Base-by-base conservation (phyloP, 306 rosid species). In the Quercus glauca region DNA sequence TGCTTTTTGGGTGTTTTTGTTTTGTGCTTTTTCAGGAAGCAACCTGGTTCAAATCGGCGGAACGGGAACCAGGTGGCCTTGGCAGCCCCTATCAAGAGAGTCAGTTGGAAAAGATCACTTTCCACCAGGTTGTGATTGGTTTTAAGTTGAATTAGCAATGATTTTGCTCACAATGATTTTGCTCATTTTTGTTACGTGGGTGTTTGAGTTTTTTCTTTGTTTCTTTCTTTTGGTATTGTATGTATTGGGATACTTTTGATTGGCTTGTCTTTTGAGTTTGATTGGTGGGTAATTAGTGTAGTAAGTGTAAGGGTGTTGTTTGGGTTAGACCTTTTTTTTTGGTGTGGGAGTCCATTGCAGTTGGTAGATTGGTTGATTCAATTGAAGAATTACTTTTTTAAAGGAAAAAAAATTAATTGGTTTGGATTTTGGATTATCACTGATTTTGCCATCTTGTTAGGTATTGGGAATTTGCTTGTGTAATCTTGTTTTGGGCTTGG, bases 81-180 rank as follows among this genome's bases (percentile, higher is more conserved):
- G 69, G 96, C 77, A 29, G 84, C 87, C 17, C 93, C 83, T 1
- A 78, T 23, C 67, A 90, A 90, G 72, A 83, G 97, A 79, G 87
- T 90, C 71, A 92, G 98, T 86, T 95, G 99, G 98, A 93, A 85
- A 49, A 96, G 99, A 21, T 77, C 91, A 37, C 99, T 95, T 56
- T 95, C 98, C 28, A 85, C 91, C 81, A 92, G 99, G 99, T 92
- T 76, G 33, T 74, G 75, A 52, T 20, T 56, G 53, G 31, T 53
- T 67, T 43, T 74, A 41, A 6, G 45, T 73, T 49, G 17, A 49
- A 49, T 3, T 10, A 49, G 17, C 5, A 49, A 49, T 10, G 17
- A 49, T 49, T 49, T 49, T 11, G 17, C 53, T 41, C 45, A 41
- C 5, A 49, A 49, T 10, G 17, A 49, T 49, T 49, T 49, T 11